Evolutionary conservation across 805 yeast genomes (phyloP).

Genomic region (Candida railenensis): DNA sequence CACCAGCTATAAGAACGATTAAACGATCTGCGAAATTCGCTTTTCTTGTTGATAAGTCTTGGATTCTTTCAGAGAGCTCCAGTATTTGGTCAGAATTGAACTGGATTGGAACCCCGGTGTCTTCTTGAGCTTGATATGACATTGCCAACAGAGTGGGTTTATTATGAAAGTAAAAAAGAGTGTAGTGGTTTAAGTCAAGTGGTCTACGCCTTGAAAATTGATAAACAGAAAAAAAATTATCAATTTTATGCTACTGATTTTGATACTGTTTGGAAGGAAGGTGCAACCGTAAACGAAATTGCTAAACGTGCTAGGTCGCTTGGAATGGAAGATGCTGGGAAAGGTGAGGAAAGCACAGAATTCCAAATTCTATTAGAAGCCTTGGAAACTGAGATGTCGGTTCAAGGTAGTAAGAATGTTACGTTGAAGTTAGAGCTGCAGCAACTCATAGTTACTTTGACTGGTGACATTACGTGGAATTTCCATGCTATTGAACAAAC

Average conservation of each 20-base stretch:
- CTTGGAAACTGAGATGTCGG: neutral
- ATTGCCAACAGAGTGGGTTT: neutral
- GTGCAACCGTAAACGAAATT: constrained; percentile 13
- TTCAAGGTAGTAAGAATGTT: neutral
- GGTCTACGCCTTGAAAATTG: constrained; percentile 14
- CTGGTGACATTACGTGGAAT: constrained; percentile 20
- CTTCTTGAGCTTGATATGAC: neutral
- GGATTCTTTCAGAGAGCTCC: constrained; percentile 10
- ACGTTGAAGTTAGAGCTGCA: neutral
- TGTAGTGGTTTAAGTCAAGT: neutral
- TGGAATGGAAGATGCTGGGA: constrained; percentile 28
- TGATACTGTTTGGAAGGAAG: constrained; percentile 25
- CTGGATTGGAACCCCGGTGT: neutral
- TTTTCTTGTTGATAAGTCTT: constrained; percentile 6
- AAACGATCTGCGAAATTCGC: constrained; percentile 37
- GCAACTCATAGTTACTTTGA: constrained; percentile 1
- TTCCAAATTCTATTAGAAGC: neutral
- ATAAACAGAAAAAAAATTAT: constrained; percentile 12
- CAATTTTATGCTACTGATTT: constrained; percentile 26
- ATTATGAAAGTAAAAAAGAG: neutral
- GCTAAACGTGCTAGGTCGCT: constrained; percentile 15
- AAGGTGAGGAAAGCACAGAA: constrained; percentile 11
- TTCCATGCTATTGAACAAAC: constrained; percentile 14
- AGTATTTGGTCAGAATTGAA: constrained; percentile 6
- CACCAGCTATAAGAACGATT: constrained; percentile 63